Base-by-base conservation (phyloP, 192 early-diverging fungal species). In the Linnemannia zychae region DNA sequence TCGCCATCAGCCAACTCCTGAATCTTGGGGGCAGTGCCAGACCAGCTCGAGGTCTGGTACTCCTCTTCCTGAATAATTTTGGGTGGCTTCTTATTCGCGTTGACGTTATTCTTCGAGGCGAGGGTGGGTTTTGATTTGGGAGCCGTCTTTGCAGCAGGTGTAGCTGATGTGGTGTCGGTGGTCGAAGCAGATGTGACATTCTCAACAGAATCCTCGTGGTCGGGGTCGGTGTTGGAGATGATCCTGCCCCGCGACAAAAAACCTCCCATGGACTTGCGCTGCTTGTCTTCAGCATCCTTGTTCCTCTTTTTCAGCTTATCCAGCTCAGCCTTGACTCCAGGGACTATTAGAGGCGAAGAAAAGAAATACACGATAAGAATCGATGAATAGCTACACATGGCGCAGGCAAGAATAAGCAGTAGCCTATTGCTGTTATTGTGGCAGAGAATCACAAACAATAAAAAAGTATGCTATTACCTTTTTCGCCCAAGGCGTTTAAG, bases 261-360 rank as follows among this genome's bases (percentile, higher is more conserved):
- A 70, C 88, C 88, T 0, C 78, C 81, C 77, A 89, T 76, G 13
- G 81, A 75, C 73, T 80, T 87, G 38, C 78, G 78, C 72, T 89
- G 88, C 72, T 89, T 87, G 28, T 74, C 71, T 15, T 89, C 84
- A 60, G 78, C 77, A 13, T 84, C 84, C 72, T 87, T 89, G 66
- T 67, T 67, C 76, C 76, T 87, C 38, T 75, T 60, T 67, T 81
- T 86, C 22, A 89, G 53, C 33, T 72, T 80, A 7, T 76, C 70
- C 37, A 81, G 68, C 63, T 89, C 88, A 20, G 81, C 77, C 71
- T 87, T 89, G 22, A 89, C 76, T 57, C 72, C 81, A 47, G 81
- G 81, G 28, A 87, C 88, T 89, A 70, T n/a, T 18, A 63, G 12
- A 15, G 57, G 13, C 1, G 31, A 63, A 12, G 18, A 16, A 52